Conservation (phyloP, 495 filamentous ascomycete genomes). For the Penicillium fimorum region DNA sequence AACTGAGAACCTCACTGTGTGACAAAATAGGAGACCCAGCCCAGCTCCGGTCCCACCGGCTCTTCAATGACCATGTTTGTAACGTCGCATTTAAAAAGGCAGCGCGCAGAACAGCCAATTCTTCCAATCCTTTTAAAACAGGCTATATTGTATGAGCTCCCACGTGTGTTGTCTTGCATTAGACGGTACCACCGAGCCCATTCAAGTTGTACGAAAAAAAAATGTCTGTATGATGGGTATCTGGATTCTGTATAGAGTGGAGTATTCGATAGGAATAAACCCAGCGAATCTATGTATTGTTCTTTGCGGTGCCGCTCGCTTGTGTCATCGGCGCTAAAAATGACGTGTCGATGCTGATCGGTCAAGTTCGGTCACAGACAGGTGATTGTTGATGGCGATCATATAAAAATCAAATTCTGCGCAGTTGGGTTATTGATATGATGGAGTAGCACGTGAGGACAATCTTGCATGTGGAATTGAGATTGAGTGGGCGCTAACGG, state of each 20-base stretch:
- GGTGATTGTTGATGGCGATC: conserved; percentile 3
- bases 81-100: background rate
- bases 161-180: background rate
- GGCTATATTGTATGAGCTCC: background rate
- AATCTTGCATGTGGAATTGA: background rate
- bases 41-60: background rate
- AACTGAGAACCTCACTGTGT: background rate
- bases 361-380: background rate
- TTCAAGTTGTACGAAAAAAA: background rate
- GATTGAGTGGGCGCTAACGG: background rate
- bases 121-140: background rate
- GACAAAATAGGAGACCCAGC: background rate
- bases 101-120: background rate
- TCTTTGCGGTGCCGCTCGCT: background rate
- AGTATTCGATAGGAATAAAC: background rate
- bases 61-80: background rate
- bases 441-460: background rate
- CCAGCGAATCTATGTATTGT: background rate
- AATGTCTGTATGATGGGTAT: background rate
- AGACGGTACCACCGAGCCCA: background rate
- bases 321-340: conserved; percentile 7
- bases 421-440: background rate
- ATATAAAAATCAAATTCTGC: background rate
- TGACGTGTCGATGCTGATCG: conserved; percentile 12
- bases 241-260: background rate